A percentile compares a stretch with the other conserved stretches of the same genome.
phyloP scores from a whole-genome alignment of 345 rosid species.

The Gossypium thurberi region DNA sequence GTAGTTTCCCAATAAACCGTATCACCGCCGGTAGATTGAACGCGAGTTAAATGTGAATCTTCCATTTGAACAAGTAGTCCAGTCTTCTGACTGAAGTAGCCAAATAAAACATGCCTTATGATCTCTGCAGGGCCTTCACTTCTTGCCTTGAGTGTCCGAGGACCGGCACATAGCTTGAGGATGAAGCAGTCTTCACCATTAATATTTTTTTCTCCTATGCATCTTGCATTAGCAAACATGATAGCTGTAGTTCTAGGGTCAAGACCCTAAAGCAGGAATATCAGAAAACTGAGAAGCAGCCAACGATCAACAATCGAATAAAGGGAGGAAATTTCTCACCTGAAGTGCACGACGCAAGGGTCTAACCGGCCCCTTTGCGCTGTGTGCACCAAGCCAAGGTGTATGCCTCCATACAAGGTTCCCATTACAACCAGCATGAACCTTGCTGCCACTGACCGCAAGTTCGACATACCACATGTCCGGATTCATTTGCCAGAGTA shows the following conservation, averaged over 20 bases:
- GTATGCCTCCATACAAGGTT: conserved; percentile 90
- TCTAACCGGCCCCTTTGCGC: conserved; percentile 85
- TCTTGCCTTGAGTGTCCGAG: conserved; percentile 65
- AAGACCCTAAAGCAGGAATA: conserved; percentile 55
- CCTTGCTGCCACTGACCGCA: conserved; percentile 76
- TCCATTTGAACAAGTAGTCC: conserved; percentile 82
- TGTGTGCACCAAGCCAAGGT: conserved; percentile 87
- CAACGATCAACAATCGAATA: background rate
- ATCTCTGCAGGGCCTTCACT: conserved; percentile 92
- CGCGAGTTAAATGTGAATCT: conserved; percentile 83
- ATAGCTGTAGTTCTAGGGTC: conserved; percentile 80
- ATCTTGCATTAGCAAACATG: conserved; percentile 77
- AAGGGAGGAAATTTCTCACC: conserved; percentile 27
- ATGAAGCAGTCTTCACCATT: conserved; percentile 90
- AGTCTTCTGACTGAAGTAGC: conserved; percentile 88
- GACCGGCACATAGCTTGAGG: conserved; percentile 68
- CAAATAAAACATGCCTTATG: conserved; percentile 75
- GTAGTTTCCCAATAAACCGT: conserved; percentile 92
- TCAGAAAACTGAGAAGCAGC: background rate
- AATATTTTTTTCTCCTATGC: conserved; percentile 74
- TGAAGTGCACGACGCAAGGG: conserved; percentile 91
- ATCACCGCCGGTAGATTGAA: conserved; percentile 73
- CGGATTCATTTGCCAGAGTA: conserved; percentile 96
- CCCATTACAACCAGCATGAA: conserved; percentile 89
- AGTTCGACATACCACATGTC: conserved; percentile 97